Conservation (phyloP, 2,329 filamentous ascomycete species). For the Thelonectria discophora region DNA sequence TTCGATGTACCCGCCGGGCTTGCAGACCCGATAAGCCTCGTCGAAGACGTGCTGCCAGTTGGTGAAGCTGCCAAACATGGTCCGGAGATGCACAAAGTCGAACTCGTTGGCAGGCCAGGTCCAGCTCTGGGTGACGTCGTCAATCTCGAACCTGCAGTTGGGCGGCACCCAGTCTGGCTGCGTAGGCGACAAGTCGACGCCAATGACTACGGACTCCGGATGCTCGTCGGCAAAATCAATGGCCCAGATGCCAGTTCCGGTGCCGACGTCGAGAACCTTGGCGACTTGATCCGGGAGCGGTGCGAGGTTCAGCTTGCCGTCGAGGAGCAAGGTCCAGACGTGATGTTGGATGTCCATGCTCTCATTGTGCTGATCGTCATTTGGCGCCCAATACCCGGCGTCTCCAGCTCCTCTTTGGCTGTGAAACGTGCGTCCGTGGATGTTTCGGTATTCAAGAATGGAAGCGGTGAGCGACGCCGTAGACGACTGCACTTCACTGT, state of each 20-base stretch:
- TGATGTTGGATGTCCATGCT: conserved; percentile 23
- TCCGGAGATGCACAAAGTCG: conserved; percentile 21
- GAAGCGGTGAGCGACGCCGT: conserved; percentile 23
- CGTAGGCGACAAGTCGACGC: conserved; percentile 22
- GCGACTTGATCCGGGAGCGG: conserved; percentile 2
- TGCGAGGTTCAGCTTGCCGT: conserved; percentile 13
- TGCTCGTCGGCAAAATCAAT: conserved; percentile 27
- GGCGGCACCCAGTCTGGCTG: conserved; percentile 18
- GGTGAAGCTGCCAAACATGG: conserved; percentile 20
- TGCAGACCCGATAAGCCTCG: conserved; percentile 18
- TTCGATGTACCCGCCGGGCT: conserved; percentile 22
- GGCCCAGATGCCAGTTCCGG: conserved; percentile 30
- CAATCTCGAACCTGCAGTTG: conserved; percentile 23
- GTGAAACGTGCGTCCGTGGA: conserved; percentile 22
- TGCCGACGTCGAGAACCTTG: conserved; percentile 26
- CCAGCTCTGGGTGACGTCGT: conserved; percentile 17
- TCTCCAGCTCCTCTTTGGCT: conserved; percentile 16
- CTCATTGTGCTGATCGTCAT: conserved; percentile 20
- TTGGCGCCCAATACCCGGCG: conserved; percentile 24
- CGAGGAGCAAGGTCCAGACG: conserved; percentile 15
- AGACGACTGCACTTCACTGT: conserved; percentile 11
- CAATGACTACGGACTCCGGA: conserved; percentile 14
- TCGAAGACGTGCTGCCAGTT: conserved; percentile 21
- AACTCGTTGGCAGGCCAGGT: conserved; percentile 14
- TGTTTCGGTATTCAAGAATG: conserved; percentile 22